Evolutionary conservation across 2,329 filamentous ascomycete genomes (phyloP), one percentile per base, ranked within the genome.

Genomic region (Lithohypha guttulata): DNA sequence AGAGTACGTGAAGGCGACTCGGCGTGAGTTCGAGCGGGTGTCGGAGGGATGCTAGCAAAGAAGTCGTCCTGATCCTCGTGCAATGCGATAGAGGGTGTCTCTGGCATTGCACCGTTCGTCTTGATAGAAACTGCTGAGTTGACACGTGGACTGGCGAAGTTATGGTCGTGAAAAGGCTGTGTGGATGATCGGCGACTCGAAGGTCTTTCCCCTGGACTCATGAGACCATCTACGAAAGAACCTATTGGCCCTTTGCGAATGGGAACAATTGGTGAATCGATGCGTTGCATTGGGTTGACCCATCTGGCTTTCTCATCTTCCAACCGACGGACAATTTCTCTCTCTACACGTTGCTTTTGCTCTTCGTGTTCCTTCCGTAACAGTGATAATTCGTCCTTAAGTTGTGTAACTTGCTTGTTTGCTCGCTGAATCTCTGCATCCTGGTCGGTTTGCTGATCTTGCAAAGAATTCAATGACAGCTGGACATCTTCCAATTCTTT

Each of bases 401-500:
- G 53, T 43, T 62, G 62, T 34, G 53, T 53, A 17, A 64, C 52
- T 42, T 56, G 62, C 28, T 61, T 57, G n/a, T 56, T 55, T n/a
- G 63, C 46, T 42, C 56, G 64, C 27, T 63, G 65, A 11, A 69
- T 68, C 45, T 80, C 70, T 48, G 80, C 72, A 15, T 78, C 69
- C n/a, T 74, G 72, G 42, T 71, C 70, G 46, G 77, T 75, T 2
- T 93, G 62, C 11, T 69, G 63, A 31, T 77, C 72, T 18, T 64
- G 54, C 18, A 64, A 45, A n/a, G 65, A 62, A 7, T 57, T 56
- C 39, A 61, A 55, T 3, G 49, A 45, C 38, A 60, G 62, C 45
- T 59, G 61, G 69, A 77, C 51, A 68, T 74, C 46, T 53, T 95
- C 85, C 4, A 94, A 62, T 49, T 96, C 86, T 49, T 93, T 84